Evolutionary conservation across 129 eudicot species (phyloP).

Genomic region (Logfia minima): DNA sequence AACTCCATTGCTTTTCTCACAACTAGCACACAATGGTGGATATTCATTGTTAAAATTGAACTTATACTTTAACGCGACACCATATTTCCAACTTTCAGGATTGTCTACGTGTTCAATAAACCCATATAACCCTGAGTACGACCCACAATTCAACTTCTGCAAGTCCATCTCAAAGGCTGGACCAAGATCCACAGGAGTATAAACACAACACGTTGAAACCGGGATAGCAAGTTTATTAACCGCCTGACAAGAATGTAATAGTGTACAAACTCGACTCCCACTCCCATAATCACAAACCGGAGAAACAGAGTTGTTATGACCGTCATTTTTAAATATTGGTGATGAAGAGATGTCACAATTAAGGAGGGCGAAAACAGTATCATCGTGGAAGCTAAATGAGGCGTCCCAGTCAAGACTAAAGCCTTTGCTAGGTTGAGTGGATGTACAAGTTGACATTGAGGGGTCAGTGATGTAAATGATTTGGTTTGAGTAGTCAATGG

Average conservation of each 20-base stretch:
- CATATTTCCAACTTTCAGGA: constrained; percentile 74
- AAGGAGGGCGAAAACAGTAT: constrained; percentile 68
- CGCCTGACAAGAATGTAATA: constrained; percentile 70
- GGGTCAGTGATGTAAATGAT: constrained; percentile 71
- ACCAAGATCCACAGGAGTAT: constrained; percentile 87
- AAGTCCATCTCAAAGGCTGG: constrained; percentile 85
- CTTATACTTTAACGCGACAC: constrained; percentile 74
- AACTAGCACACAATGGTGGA: constrained; percentile 57
- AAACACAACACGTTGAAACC: constrained; percentile 77
- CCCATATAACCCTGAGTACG: constrained; percentile 77
- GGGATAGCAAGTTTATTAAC: constrained; percentile 57
- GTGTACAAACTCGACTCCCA: constrained; percentile 54
- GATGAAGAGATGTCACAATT: constrained; percentile 63
- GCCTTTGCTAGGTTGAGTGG: constrained; percentile 82
- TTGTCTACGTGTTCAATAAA: constrained; percentile 49
- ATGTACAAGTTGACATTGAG: constrained; percentile 84
- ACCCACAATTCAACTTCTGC: constrained; percentile 57
- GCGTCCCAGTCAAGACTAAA: constrained; percentile 91
- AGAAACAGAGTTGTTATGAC: constrained; percentile 35
- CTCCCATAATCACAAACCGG: constrained; percentile 70
- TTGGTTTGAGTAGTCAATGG: constrained; percentile 66
- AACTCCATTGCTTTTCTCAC: constrained; percentile 84
- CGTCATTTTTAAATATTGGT: constrained; percentile 51
- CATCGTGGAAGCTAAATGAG: constrained; percentile 67
- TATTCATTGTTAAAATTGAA: constrained; percentile 73